phyloP scores from a whole-genome alignment of 148 eudicot species.

The Beta vulgaris region DNA sequence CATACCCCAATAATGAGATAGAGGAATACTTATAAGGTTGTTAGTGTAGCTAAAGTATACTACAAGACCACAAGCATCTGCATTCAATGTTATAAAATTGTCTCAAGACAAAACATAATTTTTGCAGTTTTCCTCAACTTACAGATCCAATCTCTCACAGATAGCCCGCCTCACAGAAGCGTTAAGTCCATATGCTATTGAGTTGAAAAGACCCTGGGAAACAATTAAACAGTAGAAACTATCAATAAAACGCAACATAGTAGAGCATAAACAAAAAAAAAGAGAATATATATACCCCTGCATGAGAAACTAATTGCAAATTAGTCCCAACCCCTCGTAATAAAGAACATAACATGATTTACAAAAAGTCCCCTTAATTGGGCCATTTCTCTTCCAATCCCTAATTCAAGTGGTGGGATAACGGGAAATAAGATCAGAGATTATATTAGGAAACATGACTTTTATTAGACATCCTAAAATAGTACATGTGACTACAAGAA shows the following conservation, averaged over 20 bases:
- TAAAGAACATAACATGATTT: neutral
- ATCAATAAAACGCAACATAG: neutral
- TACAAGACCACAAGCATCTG: neutral
- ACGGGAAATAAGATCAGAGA: too few species aligned
- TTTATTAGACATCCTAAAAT: neutral
- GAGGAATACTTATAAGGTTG: neutral
- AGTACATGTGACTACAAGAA: neutral
- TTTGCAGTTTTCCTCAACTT: constrained; percentile 38
- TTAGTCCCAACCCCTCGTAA: neutral
- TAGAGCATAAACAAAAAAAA: neutral
- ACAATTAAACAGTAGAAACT: constrained; percentile 9
- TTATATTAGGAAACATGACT: neutral
- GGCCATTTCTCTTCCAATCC: too few species aligned
- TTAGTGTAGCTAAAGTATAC: neutral
- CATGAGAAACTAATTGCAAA: neutral
- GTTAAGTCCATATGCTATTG: constrained; percentile 94
- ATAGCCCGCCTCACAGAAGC: constrained; percentile 81
- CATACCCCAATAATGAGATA: neutral
- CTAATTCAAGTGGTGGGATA: too few species aligned
- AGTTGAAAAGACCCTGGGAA: constrained; percentile 85
- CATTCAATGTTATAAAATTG: neutral
- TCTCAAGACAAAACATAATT: neutral
- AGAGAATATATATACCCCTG: neutral
- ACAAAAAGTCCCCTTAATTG: neutral
- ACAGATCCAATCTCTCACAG: constrained; percentile 80